Conservation (phyloP, 2,329 filamentous ascomycete genomes). For the Colletotrichum tanaceti region DNA sequence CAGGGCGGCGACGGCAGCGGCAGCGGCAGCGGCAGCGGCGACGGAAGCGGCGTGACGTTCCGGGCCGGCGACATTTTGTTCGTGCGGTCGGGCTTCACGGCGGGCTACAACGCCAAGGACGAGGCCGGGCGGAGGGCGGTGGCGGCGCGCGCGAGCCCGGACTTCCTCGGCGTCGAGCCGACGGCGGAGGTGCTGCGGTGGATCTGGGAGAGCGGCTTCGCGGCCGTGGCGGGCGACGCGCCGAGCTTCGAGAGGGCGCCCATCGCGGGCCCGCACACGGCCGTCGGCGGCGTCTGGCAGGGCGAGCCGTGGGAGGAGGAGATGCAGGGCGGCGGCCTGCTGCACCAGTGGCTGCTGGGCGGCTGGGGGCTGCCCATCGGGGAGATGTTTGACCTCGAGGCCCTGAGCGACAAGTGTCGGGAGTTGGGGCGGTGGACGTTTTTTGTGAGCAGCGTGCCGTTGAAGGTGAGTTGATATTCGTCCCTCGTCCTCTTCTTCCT, state of each 20-base stretch:
- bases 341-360: constrained; percentile 57
- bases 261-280: constrained; percentile 46
- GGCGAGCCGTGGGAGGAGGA: constrained; percentile 42
- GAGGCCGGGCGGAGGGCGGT: constrained; percentile 44
- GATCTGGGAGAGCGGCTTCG: constrained; percentile 60
- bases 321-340: constrained; percentile 32
- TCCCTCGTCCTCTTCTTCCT: too few species aligned
- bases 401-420: constrained; percentile 49
- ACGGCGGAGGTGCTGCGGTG: constrained; percentile 52
- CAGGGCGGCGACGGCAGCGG: too few species aligned
- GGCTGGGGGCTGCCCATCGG: constrained; percentile 65
- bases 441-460: constrained; percentile 54
- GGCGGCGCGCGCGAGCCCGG: constrained; percentile 44
- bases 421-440: constrained; percentile 52
- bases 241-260: constrained; percentile 58
- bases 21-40: too few species aligned
- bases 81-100: constrained; percentile 52
- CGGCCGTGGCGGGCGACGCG: constrained; percentile 57
- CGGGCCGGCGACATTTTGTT: constrained; percentile 65
- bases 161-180: constrained; percentile 55
- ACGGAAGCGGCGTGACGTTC: too few species aligned
- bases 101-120: constrained; percentile 46
- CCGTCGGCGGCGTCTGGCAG: constrained; percentile 21
- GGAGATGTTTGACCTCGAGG: constrained; percentile 60
- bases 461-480: constrained; percentile 45